Evolutionary conservation across 139 green algal genomes (phyloP), one percentile per base, ranked within the genome.

Genomic region (Chlorella sp.): DNA sequence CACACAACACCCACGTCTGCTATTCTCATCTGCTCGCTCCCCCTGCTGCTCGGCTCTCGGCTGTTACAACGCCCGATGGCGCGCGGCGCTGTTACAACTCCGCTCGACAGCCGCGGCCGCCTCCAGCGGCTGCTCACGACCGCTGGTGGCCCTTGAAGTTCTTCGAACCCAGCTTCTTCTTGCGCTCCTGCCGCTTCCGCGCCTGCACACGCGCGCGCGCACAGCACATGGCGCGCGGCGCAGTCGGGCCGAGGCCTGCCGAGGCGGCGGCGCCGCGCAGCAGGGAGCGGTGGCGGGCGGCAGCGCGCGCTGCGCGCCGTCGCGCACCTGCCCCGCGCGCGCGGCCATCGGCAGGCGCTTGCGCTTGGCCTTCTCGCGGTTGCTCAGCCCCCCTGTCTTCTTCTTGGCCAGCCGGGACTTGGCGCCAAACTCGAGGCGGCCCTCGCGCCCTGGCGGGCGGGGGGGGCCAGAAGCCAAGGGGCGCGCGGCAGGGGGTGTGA

Each of bases 321-420:
- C 19, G 55, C 48, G 38, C 89, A 94, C 77, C 85, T 94, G 90
- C 59, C 81, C 65, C 23, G 90, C 73, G 21, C 92, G 86, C 35
- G 93, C 95, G n/a, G 85, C 90, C 42, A 95, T 70, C 5, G 95
- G 95, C 86, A 98, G 86, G 11, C 69, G 73, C 90, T 97, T 97
- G 45, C 68, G 78, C 67, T 94, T 94, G 68, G 93, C 83, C 88
- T 99, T 98, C 86, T 99, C 82, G 27, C 82, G 82, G 83, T 99
- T 97, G 67, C 79, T 94, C 29, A 90, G 77, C 27, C 94, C 94
- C 31, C 92, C 93, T 31, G 86, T 94, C 91, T 99, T 99, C 60
- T 91, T 82, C 80, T 95, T 87, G 55, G 89, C 92, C 31, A 80
- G 84, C 17, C 25, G 65, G 3, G 77, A 64, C 5, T 82, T 82